Evolutionary conservation across 306 rosid species (phyloP).

Genomic region (Quillaja saponaria): DNA sequence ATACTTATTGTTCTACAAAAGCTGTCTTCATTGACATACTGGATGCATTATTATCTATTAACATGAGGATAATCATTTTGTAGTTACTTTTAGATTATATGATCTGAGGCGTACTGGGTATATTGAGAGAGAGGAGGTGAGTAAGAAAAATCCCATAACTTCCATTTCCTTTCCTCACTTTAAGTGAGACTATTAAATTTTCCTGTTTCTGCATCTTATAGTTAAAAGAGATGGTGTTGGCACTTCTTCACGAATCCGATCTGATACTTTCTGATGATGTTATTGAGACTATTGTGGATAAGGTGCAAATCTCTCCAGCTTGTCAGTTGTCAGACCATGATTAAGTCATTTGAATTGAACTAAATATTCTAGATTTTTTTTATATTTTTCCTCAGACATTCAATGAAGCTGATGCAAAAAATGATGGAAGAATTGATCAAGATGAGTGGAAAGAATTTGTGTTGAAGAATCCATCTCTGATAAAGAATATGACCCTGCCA

Average conservation of each 20-base stretch:
- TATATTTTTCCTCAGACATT: constrained; percentile 56
- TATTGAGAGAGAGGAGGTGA: constrained; percentile 84
- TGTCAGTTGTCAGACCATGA: background rate
- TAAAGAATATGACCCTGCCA: constrained; percentile 90
- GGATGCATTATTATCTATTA: constrained; percentile 20
- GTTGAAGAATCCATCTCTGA: constrained; percentile 64
- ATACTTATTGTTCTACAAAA: constrained; percentile 8
- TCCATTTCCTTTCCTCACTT: constrained; percentile 2
- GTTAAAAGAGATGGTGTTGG: constrained; percentile 89
- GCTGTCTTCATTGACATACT: background rate
- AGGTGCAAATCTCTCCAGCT: constrained; percentile 45
- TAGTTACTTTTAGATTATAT: constrained; percentile 86
- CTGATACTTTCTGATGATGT: constrained; percentile 72
- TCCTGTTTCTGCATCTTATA: constrained; percentile 23
- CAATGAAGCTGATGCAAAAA: constrained; percentile 68
- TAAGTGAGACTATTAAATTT: background rate
- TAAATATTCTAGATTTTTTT: constrained; percentile 6
- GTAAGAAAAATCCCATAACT: constrained; percentile 1
- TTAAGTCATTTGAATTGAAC: constrained; percentile 14
- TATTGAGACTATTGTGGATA: constrained; percentile 70
- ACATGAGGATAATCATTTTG: constrained; percentile 38
- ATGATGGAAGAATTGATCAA: constrained; percentile 84
- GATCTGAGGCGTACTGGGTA: constrained; percentile 82
- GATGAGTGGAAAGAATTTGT: constrained; percentile 94
- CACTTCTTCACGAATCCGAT: constrained; percentile 83